These are phyloP conservation scores for Aureobasidium pullulans DNA, from an alignment of 2,329 filamentous ascomycete species.

Conservation along the genomic window DNA sequence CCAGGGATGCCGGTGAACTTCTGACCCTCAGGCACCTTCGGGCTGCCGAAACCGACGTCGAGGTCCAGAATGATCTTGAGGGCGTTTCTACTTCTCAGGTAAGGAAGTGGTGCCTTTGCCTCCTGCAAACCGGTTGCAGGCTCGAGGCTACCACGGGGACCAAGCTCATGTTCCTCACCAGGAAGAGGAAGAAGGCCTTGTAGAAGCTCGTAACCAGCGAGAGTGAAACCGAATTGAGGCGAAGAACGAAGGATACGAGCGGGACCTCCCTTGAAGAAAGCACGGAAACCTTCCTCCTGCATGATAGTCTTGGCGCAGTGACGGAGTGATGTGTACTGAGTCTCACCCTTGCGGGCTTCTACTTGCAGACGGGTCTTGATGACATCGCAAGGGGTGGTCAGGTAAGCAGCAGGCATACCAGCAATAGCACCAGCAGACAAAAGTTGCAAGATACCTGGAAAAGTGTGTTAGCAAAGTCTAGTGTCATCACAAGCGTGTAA, in stretches of 20 bases:
- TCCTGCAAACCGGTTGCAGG: conserved; percentile 57
- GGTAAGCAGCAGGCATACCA: conserved; percentile 57
- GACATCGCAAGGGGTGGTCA: conserved; percentile 95
- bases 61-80: conserved; percentile 93
- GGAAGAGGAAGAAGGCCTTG: conserved; percentile 76
- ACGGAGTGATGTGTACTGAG: conserved; percentile 74
- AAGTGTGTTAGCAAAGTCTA: background rate
- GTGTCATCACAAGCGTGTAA: background rate
- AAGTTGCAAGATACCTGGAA: conserved; percentile 67
- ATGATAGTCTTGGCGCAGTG: conserved; percentile 79
- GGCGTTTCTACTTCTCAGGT: conserved; percentile 74
- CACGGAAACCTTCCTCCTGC: conserved; percentile 86
- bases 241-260: conserved; percentile 92
- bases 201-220: conserved; percentile 89
- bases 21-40: conserved; percentile 36
- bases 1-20: conserved; percentile 13
- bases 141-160: conserved; percentile 50
- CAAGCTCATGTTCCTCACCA: conserved; percentile 50
- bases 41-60: conserved; percentile 82
- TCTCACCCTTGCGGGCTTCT: conserved; percentile 92
- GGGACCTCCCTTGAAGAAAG: conserved; percentile 97
- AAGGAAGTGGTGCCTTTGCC: conserved; percentile 57
- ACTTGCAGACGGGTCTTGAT: conserved; percentile 99
- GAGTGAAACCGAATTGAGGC: conserved; percentile 95
- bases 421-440: conserved; percentile 86